phyloP scores from a whole-genome alignment of 345 rosid species.

The Salix purpurea region DNA sequence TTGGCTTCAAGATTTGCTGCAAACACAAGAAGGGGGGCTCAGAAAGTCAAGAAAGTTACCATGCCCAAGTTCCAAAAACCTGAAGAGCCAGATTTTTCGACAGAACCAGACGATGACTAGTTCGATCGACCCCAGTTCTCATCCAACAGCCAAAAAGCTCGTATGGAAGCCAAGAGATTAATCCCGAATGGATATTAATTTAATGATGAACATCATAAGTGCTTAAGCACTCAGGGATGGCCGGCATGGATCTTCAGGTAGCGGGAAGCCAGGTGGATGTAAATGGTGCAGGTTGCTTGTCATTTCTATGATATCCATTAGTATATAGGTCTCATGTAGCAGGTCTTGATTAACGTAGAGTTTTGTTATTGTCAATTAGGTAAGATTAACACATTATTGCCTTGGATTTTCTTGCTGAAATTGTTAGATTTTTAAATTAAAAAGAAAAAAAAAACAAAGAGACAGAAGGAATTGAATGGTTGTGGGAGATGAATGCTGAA shows the following conservation, averaged over 20 bases:
- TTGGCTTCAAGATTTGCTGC: conserved; percentile 73
- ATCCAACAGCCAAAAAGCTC: background rate
- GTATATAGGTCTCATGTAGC: background rate
- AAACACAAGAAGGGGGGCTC: conserved; percentile 60
- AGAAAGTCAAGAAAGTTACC: conserved; percentile 44
- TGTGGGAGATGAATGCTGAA: too few species aligned
- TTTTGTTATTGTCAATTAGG: background rate
- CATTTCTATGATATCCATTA: background rate
- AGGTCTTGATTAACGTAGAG: background rate
- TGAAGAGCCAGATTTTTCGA: conserved; percentile 77
- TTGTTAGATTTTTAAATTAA: too few species aligned
- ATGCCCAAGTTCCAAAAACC: conserved; percentile 64
- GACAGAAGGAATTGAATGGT: too few species aligned
- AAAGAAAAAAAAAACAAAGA: too few species aligned
- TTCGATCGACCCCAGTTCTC: background rate
- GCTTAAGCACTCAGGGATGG: background rate
- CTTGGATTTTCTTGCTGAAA: background rate
- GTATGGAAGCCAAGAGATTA: background rate
- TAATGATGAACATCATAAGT: background rate
- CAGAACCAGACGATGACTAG: conserved; percentile 44
- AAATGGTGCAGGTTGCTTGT: background rate
- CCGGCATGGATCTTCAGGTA: too few species aligned
- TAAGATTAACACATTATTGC: background rate
- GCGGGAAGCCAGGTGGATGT: background rate
- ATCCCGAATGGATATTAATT: background rate